These are phyloP conservation scores for Cercospora sesami DNA, from an alignment of 2,329 filamentous ascomycete genomes.

Conservation along the genomic window DNA sequence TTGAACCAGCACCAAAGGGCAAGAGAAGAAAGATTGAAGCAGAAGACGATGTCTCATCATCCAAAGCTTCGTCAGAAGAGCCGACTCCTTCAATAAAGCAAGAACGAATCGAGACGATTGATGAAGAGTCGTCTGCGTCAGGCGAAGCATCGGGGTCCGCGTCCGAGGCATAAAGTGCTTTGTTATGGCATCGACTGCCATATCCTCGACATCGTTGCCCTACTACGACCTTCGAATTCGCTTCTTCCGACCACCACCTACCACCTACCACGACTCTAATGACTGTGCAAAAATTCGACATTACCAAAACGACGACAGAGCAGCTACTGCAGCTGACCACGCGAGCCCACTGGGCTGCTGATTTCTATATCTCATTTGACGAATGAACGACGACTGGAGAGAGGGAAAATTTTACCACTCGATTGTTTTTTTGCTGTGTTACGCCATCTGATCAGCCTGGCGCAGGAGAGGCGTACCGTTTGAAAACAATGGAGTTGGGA, in stretches of 20 bases:
- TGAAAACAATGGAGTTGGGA: not conserved
- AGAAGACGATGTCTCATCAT: slow-evolving; percentile 25
- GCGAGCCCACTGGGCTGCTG: too few species aligned
- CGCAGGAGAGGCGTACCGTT: slow-evolving; percentile 19
- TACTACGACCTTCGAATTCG: too few species aligned
- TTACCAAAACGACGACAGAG: not conserved
- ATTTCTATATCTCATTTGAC: too few species aligned
- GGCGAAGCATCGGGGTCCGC: slow-evolving; percentile 13
- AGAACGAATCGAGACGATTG: slow-evolving; percentile 26
- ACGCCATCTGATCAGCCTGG: slow-evolving; percentile 11
- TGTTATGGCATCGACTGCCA: not conserved
- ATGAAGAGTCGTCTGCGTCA: slow-evolving; percentile 17
- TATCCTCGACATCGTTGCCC: too few species aligned
- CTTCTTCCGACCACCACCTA: too few species aligned
- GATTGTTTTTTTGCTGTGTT: slow-evolving; percentile 4
- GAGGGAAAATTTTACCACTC: too few species aligned
- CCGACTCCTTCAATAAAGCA: slow-evolving; percentile 26
- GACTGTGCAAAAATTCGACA: not conserved
- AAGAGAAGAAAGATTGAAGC: slow-evolving; percentile 76
- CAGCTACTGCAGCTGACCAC: too few species aligned
- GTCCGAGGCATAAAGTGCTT: slow-evolving; percentile 5
- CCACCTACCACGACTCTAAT: slow-evolving; percentile 11
- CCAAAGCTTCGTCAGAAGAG: slow-evolving; percentile 26
- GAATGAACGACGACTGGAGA: too few species aligned
- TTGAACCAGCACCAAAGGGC: slow-evolving; percentile 86